A percentile compares a stretch with the other conserved stretches of the same genome.
phyloP scores from a whole-genome alignment of 257 asterid species.

The Nicotiana tabacum region DNA sequence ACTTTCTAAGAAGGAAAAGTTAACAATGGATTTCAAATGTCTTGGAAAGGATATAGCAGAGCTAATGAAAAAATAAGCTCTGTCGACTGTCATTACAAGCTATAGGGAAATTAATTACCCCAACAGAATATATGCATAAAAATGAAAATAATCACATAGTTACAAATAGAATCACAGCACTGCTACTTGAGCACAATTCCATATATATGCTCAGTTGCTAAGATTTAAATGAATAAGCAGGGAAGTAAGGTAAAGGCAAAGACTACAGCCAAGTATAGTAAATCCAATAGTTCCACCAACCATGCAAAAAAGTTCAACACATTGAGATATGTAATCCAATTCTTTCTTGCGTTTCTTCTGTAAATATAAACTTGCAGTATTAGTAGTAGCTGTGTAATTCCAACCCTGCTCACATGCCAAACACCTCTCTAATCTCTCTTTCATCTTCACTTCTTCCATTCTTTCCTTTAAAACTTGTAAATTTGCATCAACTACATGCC shows the following conservation, averaged over 20 bases:
- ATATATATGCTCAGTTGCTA: too few species aligned
- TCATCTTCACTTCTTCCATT: slow-evolving; percentile 32
- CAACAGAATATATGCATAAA: too few species aligned
- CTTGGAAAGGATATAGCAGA: neutral
- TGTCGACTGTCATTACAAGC: neutral
- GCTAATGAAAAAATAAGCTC: neutral
- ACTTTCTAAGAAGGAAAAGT: too few species aligned
- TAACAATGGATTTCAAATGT: neutral
- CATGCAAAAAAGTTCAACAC: slow-evolving; percentile 22
- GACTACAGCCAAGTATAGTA: slow-evolving; percentile 34
- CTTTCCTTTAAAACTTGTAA: slow-evolving; percentile 36
- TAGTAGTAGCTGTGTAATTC: slow-evolving; percentile 19
- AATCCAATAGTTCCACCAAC: slow-evolving; percentile 35
- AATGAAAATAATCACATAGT: too few species aligned
- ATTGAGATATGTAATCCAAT: neutral
- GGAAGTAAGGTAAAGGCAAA: slow-evolving; percentile 36
- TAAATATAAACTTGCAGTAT: neutral
- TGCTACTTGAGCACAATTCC: too few species aligned
- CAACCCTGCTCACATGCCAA: slow-evolving; percentile 19
- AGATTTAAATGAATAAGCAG: slow-evolving; percentile 31
- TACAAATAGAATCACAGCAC: too few species aligned
- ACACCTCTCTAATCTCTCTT: slow-evolving; percentile 40
- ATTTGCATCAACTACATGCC: slow-evolving; percentile 34
- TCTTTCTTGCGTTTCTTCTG: neutral
- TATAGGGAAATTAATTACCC: neutral